Evolutionary conservation across 2,329 filamentous ascomycete genomes (phyloP), one percentile per base, ranked within the genome.

Genomic region (Sporothrix euskadiensis): DNA sequence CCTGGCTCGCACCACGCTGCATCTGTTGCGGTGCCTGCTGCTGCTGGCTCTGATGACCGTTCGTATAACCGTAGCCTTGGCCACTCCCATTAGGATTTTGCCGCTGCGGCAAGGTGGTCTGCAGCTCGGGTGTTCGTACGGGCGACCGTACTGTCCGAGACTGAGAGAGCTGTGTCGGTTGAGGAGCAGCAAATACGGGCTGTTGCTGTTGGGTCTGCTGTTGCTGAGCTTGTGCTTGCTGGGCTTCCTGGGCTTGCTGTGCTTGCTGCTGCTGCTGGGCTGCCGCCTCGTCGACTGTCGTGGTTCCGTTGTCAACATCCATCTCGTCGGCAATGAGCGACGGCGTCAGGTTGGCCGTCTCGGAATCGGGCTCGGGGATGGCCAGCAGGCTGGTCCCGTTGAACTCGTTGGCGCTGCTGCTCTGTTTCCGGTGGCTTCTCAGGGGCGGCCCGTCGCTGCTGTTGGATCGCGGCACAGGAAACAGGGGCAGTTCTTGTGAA

Each of bases 91-190:
- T 71, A 66, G 30, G 44, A 4, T 56, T 16, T 54, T 61, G 72
- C 12, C 71, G 47, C 26, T 71, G 69, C 9, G 71, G 73, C 30
- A 59, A 16, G 0, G 59, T 66, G 3, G 70, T 76, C 75, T 76
- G 77, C 69, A 81, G 82, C 75, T 85, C 83, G 19, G 83, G 83
- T 39, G 82, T 84, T 74, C 77, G 80, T 49, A 77, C 76, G 32
- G 78, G 75, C 22, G 78, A 71, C 71, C 73, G 76, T 16, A 47
- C n/a, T 4, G 63, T 12, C n/a, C 49, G n/a, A 1, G 44, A 19
- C 47, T 65, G 59, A 6, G 49, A 22, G 6, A 61, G 2, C 59
- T 56, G 59, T 14, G 35, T 30, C 22, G 71, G 47, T 12, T 72
- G 71, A 3, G 26, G 52, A 14, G 61, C 63, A 2, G 68, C 65